These are phyloP conservation scores for Oldenlandia corymbosa DNA, from an alignment of 257 asterid genomes.

Conservation along the genomic window DNA sequence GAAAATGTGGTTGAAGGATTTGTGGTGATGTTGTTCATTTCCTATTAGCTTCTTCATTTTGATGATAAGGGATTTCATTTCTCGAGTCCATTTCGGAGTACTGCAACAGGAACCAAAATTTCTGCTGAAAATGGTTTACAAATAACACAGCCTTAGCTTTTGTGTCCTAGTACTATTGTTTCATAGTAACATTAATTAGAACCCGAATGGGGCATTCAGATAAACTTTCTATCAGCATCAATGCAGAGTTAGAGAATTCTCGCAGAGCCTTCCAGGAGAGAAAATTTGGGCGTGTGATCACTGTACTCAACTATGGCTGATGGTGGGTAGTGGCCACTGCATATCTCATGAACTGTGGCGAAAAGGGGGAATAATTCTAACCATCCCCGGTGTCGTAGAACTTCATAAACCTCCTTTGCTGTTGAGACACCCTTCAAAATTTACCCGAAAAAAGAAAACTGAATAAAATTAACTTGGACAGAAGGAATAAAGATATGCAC, in stretches of 20 bases:
- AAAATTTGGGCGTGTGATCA: slow-evolving; percentile 48
- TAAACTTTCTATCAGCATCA: neutral
- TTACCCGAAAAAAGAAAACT: neutral
- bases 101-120: neutral
- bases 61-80: neutral
- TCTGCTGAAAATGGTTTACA: neutral
- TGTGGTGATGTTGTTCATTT: neutral
- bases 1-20: slow-evolving; percentile 5
- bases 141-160: neutral
- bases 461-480: neutral
- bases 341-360: slow-evolving; percentile 83
- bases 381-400: slow-evolving; percentile 73
- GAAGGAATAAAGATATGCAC: slow-evolving; percentile 18
- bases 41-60: slow-evolving; percentile 2
- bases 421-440: slow-evolving; percentile 73
- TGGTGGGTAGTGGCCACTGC: slow-evolving; percentile 71
- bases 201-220: neutral
- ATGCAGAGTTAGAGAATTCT: slow-evolving; percentile 9
- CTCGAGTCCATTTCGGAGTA: neutral
- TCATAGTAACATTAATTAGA: neutral
- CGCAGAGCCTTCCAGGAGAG: slow-evolving; percentile 48
- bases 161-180: neutral
- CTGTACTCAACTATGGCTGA: slow-evolving; percentile 64
- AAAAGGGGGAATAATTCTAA: slow-evolving; percentile 82
- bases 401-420: slow-evolving; percentile 81